Conservation (phyloP, 345 rosid species). For the Kernera saxatilis region DNA sequence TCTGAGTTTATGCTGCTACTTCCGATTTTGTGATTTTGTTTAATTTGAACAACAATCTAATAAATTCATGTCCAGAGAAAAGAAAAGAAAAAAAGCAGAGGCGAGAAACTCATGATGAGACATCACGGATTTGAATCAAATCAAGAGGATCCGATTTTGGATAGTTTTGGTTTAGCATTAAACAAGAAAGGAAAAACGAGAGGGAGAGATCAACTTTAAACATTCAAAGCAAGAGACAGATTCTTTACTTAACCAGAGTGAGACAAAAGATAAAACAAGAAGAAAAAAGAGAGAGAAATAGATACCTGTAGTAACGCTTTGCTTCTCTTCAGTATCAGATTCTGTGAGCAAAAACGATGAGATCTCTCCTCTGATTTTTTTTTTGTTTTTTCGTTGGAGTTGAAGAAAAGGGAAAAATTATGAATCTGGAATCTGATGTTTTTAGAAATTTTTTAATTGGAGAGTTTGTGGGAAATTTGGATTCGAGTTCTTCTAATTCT, state of each 20-base stretch:
- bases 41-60: neutral
- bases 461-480: conserved; percentile 7
- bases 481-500: conserved; percentile 4
- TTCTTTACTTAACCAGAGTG: conserved; percentile 23
- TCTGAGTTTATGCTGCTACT: neutral
- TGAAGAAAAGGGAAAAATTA: neutral
- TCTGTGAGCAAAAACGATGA: conserved; percentile 3
- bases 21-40: neutral
- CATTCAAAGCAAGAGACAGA: conserved; percentile 30
- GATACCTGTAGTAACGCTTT: conserved; percentile 24
- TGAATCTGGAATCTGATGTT: neutral
- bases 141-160: neutral
- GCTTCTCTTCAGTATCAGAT: conserved; percentile 22
- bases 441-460: neutral
- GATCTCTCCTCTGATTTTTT: neutral
- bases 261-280: neutral
- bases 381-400: too few relatives aligned
- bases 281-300: neutral
- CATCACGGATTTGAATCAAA: conserved; percentile 21
- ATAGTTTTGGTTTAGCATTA: neutral
- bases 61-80: neutral
- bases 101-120: conserved; percentile 20
- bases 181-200: neutral
- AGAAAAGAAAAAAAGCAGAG: conserved; percentile 5
- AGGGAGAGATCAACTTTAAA: neutral